Evolutionary conservation across 2,329 filamentous ascomycete species (phyloP).

Genomic region (Escovopsis sp.): DNA sequence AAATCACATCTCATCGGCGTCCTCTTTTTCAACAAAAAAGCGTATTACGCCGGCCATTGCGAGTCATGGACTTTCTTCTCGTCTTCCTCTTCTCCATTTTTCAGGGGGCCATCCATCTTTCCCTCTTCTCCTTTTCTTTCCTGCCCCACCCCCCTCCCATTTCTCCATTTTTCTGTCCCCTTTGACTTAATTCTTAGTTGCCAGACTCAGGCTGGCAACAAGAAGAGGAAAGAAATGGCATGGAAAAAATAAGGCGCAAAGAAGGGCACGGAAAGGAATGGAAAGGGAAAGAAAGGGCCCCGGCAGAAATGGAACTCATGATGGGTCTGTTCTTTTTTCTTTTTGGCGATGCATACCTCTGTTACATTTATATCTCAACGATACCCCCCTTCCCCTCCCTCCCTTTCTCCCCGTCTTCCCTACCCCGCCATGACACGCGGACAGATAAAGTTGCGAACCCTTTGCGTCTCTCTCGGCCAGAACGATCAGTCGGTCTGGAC

Average conservation of each 20-base stretch:
- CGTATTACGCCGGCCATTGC: slow-evolving; percentile 15
- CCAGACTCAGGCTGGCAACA: too few species aligned
- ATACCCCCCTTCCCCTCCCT: too few species aligned
- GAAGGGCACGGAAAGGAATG: too few species aligned
- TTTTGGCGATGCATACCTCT: slow-evolving; percentile 16
- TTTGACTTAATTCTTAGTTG: slow-evolving; percentile 4
- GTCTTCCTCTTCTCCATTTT: too few species aligned
- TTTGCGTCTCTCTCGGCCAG: too few species aligned
- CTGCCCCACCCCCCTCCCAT: too few species aligned
- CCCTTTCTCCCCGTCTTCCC: too few species aligned
- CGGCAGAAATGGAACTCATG: background rate
- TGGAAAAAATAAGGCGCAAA: too few species aligned
- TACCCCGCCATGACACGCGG: slow-evolving; percentile 7
- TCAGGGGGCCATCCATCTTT: too few species aligned
- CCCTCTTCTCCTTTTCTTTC: too few species aligned
- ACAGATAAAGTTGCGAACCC: slow-evolving; percentile 5
- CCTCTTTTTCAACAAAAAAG: slow-evolving; percentile 28
- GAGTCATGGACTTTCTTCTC: background rate
- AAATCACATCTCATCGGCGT: slow-evolving; percentile 2
- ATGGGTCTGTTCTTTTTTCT: slow-evolving; percentile 4
- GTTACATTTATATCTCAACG: slow-evolving; percentile 26
- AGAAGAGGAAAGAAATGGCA: too few species aligned
- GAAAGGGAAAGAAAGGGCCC: background rate
- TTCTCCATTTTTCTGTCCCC: background rate
- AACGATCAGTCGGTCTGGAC: too few species aligned